Percentiles rank a stretch among this genome's conserved stretches.
phyloP scores from a whole-genome alignment of 169 alveolate genomes.

The Plasmodium knowlesi region DNA sequence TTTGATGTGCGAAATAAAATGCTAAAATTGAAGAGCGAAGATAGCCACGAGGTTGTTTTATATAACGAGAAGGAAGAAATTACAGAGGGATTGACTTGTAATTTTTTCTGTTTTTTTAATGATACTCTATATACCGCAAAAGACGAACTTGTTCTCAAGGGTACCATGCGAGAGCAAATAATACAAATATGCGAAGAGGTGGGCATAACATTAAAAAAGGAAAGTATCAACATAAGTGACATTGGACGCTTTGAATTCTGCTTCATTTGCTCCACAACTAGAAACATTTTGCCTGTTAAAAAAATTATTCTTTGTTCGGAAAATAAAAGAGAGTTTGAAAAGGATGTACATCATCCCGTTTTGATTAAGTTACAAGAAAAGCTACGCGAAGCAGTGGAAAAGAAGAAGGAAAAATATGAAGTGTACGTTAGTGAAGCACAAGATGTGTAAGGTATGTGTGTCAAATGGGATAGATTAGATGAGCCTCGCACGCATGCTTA shows the following conservation, averaged over 20 bases:
- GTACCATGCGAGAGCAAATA: conserved; percentile 58
- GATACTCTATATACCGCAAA: conserved; percentile 36
- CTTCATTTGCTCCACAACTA: conserved; percentile 71
- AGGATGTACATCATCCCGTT: conserved; percentile 52
- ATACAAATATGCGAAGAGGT: conserved; percentile 51
- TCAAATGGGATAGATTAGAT: background rate
- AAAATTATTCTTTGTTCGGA: conserved; percentile 51
- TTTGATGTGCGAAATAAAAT: conserved; percentile 50
- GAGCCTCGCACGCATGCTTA: background rate
- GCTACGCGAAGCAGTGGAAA: conserved; percentile 42
- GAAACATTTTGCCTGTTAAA: conserved; percentile 59
- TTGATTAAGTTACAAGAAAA: conserved; percentile 28
- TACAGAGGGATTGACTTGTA: conserved; percentile 68
- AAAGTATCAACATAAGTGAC: conserved; percentile 23
- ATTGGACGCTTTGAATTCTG: conserved; percentile 64
- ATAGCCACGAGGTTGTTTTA: conserved; percentile 54
- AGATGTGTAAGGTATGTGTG: background rate
- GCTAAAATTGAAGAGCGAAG: conserved; percentile 40
- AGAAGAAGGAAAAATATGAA: conserved; percentile 57
- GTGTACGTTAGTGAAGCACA: background rate
- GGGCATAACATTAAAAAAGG: conserved; percentile 17
- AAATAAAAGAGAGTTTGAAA: conserved; percentile 33
- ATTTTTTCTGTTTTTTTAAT: conserved; percentile 62
- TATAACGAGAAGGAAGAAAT: conserved; percentile 57
- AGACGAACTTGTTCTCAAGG: conserved; percentile 62